Evolutionary conservation across 2,329 filamentous ascomycete genomes (phyloP).

Genomic region (Botrytis medusae): DNA sequence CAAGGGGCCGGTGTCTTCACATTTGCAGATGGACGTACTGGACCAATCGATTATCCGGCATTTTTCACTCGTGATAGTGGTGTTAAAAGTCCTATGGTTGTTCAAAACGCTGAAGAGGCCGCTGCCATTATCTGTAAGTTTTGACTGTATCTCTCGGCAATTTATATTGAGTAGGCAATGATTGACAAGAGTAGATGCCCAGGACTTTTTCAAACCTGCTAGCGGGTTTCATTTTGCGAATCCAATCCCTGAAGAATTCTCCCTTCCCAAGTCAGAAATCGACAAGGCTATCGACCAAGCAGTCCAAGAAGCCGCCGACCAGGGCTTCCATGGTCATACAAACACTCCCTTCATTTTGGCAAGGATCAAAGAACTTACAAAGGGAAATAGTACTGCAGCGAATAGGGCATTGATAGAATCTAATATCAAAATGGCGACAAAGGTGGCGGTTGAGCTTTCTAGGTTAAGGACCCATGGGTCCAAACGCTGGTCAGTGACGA

Average conservation of each 20-base stretch:
- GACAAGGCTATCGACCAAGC: slow-evolving; percentile 57
- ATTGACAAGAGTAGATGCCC: slow-evolving; percentile 55
- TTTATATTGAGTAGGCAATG: not conserved
- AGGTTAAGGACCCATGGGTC: slow-evolving; percentile 14
- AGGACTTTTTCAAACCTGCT: slow-evolving; percentile 61
- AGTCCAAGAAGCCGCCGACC: slow-evolving; percentile 51
- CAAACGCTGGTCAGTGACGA: slow-evolving; percentile 6
- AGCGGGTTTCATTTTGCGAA: slow-evolving; percentile 88
- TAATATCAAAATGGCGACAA: slow-evolving; percentile 65
- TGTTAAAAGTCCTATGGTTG: slow-evolving; percentile 71
- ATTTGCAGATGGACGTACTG: slow-evolving; percentile 77
- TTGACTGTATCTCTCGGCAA: not conserved
- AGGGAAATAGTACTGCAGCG: slow-evolving; percentile 59
- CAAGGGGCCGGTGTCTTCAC: slow-evolving; percentile 81
- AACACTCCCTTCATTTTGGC: slow-evolving; percentile 69
- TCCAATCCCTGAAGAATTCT: slow-evolving; percentile 62
- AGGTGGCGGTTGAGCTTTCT: slow-evolving; percentile 56
- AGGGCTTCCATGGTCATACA: slow-evolving; percentile 60
- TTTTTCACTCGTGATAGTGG: slow-evolving; percentile 93
- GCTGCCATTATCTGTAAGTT: slow-evolving; percentile 76
- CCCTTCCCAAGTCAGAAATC: slow-evolving; percentile 60
- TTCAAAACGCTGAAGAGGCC: slow-evolving; percentile 76
- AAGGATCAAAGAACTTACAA: slow-evolving; percentile 67
- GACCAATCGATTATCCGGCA: slow-evolving; percentile 79
- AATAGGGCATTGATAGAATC: slow-evolving; percentile 65